A percentile compares a stretch with the other conserved stretches of the same genome.
phyloP scores from a whole-genome alignment of 108 stramenopile species.

The Skeletonema potamos region DNA sequence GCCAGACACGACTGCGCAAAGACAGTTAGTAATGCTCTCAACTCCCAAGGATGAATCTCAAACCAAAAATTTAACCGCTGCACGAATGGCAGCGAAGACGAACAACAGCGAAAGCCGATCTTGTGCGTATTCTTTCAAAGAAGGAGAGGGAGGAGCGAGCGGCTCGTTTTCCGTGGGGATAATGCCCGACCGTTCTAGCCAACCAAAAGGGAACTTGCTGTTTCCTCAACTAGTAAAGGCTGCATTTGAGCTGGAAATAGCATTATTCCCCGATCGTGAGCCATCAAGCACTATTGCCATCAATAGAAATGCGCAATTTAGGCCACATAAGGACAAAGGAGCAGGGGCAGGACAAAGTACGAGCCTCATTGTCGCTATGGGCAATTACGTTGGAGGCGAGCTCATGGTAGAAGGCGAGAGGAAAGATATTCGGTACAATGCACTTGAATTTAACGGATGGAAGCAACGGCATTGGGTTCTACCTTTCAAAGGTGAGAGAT shows the following conservation, averaged over 20 bases:
- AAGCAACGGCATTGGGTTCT: slow-evolving; percentile 92
- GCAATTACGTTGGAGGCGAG: slow-evolving; percentile 89
- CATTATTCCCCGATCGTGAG: slow-evolving; percentile 70
- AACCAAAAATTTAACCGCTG: slow-evolving; percentile 47
- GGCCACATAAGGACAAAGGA: slow-evolving; percentile 91
- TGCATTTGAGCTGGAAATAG: slow-evolving; percentile 77
- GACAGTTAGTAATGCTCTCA: slow-evolving; percentile 81
- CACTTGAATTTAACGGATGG: slow-evolving; percentile 94
- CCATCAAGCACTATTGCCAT: slow-evolving; percentile 95
- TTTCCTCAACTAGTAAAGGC: slow-evolving; percentile 82
- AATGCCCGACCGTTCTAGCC: slow-evolving; percentile 70
- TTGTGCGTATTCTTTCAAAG: slow-evolving; percentile 66
- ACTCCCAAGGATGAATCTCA: slow-evolving; percentile 36
- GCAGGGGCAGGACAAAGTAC: slow-evolving; percentile 92
- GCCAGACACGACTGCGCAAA: slow-evolving; percentile 75
- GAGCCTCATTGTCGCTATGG: slow-evolving; percentile 90
- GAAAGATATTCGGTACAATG: slow-evolving; percentile 89
- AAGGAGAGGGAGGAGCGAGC: slow-evolving; percentile 74
- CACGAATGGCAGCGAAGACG: slow-evolving; percentile 40
- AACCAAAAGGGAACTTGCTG: slow-evolving; percentile 75
- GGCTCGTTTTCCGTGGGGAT: slow-evolving; percentile 80
- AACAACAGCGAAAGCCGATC: slow-evolving; percentile 41
- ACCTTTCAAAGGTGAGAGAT: slow-evolving; percentile 93
- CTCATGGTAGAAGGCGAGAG: slow-evolving; percentile 88
- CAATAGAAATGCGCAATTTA: slow-evolving; percentile 91